phyloP scores from a whole-genome alignment of 2,329 filamentous ascomycete genomes.

The Talaromyces sp. region DNA sequence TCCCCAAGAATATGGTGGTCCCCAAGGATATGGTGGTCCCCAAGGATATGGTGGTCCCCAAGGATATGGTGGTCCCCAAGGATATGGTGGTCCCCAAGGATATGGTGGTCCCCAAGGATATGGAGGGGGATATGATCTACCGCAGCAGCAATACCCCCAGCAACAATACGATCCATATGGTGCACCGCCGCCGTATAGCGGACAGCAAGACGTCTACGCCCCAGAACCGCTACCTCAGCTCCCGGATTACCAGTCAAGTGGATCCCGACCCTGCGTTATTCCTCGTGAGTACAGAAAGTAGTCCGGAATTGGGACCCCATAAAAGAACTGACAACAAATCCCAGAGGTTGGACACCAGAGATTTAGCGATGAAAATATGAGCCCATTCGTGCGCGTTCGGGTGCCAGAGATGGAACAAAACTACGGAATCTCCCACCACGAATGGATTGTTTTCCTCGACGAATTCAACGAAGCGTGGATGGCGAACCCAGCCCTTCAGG shows the following conservation, averaged over 20 bases:
- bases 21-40: not conserved
- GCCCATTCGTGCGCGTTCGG: slow-evolving; percentile 13
- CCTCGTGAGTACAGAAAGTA: not conserved
- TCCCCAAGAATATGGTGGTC: not conserved
- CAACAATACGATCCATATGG: not conserved
- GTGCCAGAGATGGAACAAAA: slow-evolving; percentile 1
- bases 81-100: not conserved
- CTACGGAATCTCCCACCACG: slow-evolving; percentile 5
- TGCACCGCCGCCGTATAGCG: not conserved
- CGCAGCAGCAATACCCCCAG: not conserved
- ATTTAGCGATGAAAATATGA: not conserved
- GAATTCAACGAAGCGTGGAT: slow-evolving; percentile 50
- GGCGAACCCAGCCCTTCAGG: slow-evolving; percentile 38
- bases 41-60: not conserved
- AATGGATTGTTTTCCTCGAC: slow-evolving; percentile 32
- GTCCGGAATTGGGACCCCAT: not conserved
- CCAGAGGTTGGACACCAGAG: not conserved
- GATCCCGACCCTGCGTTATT: not conserved
- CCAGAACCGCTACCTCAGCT: not conserved
- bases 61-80: no score
- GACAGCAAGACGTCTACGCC: not conserved
- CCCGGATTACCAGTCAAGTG: not conserved
- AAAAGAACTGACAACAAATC: not conserved
- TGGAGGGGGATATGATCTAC: not conserved
- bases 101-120: not conserved